Percentiles rank a stretch among this genome's conserved stretches.
phyloP scores from a whole-genome alignment of 2,329 filamentous ascomycete species.

The Plectosphaerella sp. region DNA sequence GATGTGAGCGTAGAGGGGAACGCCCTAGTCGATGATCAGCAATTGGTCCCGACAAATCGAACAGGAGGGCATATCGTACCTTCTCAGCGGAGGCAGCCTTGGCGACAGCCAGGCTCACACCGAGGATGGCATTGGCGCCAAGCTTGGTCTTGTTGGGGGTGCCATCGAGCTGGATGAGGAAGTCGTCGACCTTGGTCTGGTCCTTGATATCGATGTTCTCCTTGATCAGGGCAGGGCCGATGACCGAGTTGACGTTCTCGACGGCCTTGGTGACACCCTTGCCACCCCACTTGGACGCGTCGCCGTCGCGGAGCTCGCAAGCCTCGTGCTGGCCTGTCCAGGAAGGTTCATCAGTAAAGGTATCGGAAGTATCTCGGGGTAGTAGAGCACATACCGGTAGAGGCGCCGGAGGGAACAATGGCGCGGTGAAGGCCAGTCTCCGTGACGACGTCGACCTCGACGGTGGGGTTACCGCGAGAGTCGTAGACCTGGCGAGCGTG shows the following conservation, averaged over 20 bases:
- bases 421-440: conserved; percentile 90
- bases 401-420: conserved; percentile 90
- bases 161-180: conserved; percentile 81
- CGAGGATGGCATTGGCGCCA: conserved; percentile 84
- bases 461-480: conserved; percentile 96
- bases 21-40: conserved; percentile 40
- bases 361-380: conserved; percentile 7
- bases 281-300: conserved; percentile 80
- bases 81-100: conserved; percentile 90
- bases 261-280: conserved; percentile 87
- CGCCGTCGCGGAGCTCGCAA: conserved; percentile 84
- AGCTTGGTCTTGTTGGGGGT: conserved; percentile 83
- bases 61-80: conserved; percentile 32
- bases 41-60: not conserved
- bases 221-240: conserved; percentile 78
- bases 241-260: conserved; percentile 76
- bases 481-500: conserved; percentile 96
- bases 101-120: conserved; percentile 78
- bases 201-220: conserved; percentile 81
- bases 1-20: conserved; percentile 84
- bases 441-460: conserved; percentile 91
- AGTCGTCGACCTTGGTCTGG: conserved; percentile 77
- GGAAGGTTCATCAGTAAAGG: conserved; percentile 18
- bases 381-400: conserved; percentile 63
- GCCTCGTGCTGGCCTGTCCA: conserved; percentile 78